phyloP scores from a whole-genome alignment of 2,329 filamentous ascomycete genomes.

The Dactylellina cionopaga region DNA sequence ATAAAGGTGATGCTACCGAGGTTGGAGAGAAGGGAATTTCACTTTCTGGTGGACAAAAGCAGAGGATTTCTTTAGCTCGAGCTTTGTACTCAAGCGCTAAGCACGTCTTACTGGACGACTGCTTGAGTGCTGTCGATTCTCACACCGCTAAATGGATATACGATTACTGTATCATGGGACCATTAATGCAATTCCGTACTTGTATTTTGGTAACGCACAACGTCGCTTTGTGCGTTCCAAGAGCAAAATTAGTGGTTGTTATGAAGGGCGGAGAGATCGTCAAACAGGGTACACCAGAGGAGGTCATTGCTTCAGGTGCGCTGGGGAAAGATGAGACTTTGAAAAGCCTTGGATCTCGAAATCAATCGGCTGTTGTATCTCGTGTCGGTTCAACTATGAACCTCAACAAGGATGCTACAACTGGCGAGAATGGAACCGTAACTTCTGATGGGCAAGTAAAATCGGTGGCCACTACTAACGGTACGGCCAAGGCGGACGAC shows the following conservation, averaged over 20 bases:
- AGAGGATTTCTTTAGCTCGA: constrained; percentile 94
- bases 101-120: constrained; percentile 92
- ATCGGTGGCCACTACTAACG: constrained; percentile 44
- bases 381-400: constrained; percentile 63
- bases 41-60: constrained; percentile 95
- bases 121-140: constrained; percentile 93
- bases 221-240: constrained; percentile 82
- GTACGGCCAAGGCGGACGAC: constrained; percentile 61
- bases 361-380: constrained; percentile 76
- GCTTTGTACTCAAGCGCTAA: constrained; percentile 95
- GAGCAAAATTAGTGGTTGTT: constrained; percentile 81
- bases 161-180: constrained; percentile 87
- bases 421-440: constrained; percentile 17
- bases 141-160: constrained; percentile 99
- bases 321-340: constrained; percentile 76
- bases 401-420: constrained; percentile 20
- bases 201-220: constrained; percentile 98
- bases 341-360: constrained; percentile 68
- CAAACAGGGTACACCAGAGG: constrained; percentile 77
- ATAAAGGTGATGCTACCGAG: constrained; percentile 89
- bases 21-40: constrained; percentile 98
- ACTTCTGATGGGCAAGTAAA: constrained; percentile 31
- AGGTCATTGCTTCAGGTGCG: constrained; percentile 86
- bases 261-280: constrained; percentile 86
- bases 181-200: constrained; percentile 86